Conservation (phyloP, 2,329 filamentous ascomycete genomes). For the Teratosphaeria destructans region DNA sequence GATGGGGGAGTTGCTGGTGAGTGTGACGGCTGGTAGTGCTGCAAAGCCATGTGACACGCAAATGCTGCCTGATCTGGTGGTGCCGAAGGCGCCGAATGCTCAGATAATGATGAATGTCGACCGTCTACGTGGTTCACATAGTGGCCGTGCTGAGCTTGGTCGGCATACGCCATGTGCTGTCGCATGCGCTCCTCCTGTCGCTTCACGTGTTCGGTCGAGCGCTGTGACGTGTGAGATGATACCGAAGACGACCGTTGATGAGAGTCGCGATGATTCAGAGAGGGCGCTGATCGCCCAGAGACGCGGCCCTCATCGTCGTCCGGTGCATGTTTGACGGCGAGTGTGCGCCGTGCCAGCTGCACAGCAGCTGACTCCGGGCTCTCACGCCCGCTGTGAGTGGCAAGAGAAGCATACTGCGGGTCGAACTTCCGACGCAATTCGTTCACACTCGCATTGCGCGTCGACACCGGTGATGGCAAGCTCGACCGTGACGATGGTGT, state of each 20-base stretch:
- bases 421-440: constrained; percentile 22
- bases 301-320: constrained; percentile 7
- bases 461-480: constrained; percentile 20
- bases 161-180: constrained; percentile 14
- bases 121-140: constrained; percentile 13
- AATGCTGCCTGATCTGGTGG: constrained; percentile 19
- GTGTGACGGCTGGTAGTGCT: constrained; percentile 18
- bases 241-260: constrained; percentile 10
- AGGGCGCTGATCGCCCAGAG: background rate
- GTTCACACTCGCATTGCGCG: constrained; percentile 17
- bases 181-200: constrained; percentile 16
- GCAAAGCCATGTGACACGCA: constrained; percentile 15
- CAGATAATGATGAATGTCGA: constrained; percentile 19
- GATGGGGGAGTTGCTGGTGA: constrained; percentile 9
- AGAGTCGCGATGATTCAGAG: constrained; percentile 5
- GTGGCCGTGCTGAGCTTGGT: constrained; percentile 9
- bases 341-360: background rate
- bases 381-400: constrained; percentile 6
- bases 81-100: constrained; percentile 10
- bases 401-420: constrained; percentile 9
- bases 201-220: constrained; percentile 6
- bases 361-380: constrained; percentile 9
- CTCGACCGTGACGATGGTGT: constrained; percentile 24
- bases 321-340: constrained; percentile 5
- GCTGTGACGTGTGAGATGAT: constrained; percentile 10